Evolutionary conservation across 164 flowering plant species (phyloP), one percentile per base, ranked within the genome.

Genomic region (Vitis rupestris): DNA sequence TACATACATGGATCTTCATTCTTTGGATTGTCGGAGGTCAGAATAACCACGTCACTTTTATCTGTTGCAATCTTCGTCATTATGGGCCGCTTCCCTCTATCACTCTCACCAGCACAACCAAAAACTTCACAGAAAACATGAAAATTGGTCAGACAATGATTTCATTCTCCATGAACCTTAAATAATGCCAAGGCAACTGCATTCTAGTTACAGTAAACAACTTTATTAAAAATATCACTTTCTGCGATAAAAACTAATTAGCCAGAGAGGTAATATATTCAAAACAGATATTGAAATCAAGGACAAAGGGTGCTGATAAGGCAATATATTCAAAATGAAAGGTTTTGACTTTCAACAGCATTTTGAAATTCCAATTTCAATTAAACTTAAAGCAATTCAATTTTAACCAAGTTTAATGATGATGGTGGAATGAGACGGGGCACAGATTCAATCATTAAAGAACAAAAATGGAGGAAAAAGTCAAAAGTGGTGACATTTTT

Each of bases 1-100:
- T 62, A 85, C 95, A 16, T 87, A 93, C 98, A 82, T 81, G 95
- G 93, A 87, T 95, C 97, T 80, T 95, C 99, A 74, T 70, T 83
- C 74, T 62, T 86, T 54, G 99, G 98, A 81, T 95, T 95, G 84
- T 95, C 99, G 3, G 98, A 95, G 53, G 99, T 95, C 86, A 95
- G 74, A 13, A 95, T 79, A 51, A 90, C 87, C 67, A 92, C 92
- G 61, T 92, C 99, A 72, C 99, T 95, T 82, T 90, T 95, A n/a
- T 95, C 96, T 1, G 98, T 90, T 17, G 97, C 90, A 48, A 92
- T 91, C 82, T 95, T 92, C 50, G 99, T 73, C 99, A 95, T 86
- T 83, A 88, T 59, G 10, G 99, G 98, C 76, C 99, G 85, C 75
- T 95, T 89, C 71, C 94, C 94, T 78, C 90, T 78, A 10, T 89